These are phyloP conservation scores for Fusarium sp. DNA, from an alignment of 2,329 filamentous ascomycete genomes.

Conservation along the genomic window DNA sequence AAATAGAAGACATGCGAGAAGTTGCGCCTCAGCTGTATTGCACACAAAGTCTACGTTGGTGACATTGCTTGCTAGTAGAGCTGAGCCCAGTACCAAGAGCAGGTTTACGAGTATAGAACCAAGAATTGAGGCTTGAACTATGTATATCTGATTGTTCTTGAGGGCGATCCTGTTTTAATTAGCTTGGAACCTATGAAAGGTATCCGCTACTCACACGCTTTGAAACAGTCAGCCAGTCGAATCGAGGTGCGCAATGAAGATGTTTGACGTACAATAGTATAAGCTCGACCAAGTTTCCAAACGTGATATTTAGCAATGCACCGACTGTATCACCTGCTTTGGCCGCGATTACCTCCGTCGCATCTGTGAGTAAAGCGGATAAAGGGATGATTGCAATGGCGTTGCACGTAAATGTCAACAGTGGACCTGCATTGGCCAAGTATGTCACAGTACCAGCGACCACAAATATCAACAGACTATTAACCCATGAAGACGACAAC, in stretches of 20 bases:
- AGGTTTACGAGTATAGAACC: constrained; percentile 82
- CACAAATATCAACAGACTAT: constrained; percentile 1
- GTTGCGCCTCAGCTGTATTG: constrained; percentile 50
- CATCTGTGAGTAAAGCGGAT: constrained; percentile 67
- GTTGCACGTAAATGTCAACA: constrained; percentile 68
- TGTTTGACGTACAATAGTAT: constrained; percentile 64
- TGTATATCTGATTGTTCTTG: constrained; percentile 72
- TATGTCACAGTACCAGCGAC: not conserved
- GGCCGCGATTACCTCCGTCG: constrained; percentile 69
- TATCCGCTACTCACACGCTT: constrained; percentile 52
- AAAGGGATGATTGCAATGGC: constrained; percentile 70
- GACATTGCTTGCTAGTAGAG: constrained; percentile 76
- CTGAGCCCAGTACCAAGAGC: constrained; percentile 80
- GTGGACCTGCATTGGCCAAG: constrained; percentile 37
- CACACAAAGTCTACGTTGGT: constrained; percentile 72
- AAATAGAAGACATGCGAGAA: constrained; percentile 53
- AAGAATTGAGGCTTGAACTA: constrained; percentile 82
- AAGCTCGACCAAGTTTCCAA: constrained; percentile 72
- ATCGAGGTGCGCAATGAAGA: no score
- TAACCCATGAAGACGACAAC: not conserved
- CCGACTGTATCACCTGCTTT: constrained; percentile 69
- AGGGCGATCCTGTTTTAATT: constrained; percentile 60
- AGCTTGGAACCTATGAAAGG: not conserved
- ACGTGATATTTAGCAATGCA: constrained; percentile 70
- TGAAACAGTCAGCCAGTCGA: no score